Evolutionary conservation across 345 rosid species (phyloP).

Genomic region (Eucalyptus dawsonii): DNA sequence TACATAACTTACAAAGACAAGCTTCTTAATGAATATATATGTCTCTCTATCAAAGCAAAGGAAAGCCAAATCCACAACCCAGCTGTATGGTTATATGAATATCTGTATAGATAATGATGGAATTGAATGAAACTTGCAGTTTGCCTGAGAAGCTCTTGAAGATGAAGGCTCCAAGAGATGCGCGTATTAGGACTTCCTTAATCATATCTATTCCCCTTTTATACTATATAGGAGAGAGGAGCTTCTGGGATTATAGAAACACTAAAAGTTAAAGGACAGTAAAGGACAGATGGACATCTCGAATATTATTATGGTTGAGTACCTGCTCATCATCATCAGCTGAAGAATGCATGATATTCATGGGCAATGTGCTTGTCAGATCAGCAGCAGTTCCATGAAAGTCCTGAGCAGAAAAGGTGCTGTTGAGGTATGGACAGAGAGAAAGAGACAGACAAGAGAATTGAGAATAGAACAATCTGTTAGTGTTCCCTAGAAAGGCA

Average conservation of each 20-base stretch:
- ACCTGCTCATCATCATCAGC: conserved; percentile 62
- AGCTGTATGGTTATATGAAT: not conserved
- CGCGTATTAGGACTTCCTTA: not conserved
- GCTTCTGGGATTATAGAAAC: not conserved
- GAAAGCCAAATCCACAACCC: not conserved
- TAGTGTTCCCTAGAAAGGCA: not conserved
- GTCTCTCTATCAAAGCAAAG: not conserved
- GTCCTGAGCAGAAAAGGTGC: conserved; percentile 12
- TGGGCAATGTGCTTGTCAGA: conserved; percentile 15
- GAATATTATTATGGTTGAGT: not conserved
- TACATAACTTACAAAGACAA: not conserved
- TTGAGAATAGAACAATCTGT: not conserved
- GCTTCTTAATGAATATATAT: not conserved
- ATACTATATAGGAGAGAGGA: not conserved
- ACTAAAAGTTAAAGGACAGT: not conserved
- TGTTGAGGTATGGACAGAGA: not conserved
- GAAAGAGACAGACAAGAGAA: not conserved
- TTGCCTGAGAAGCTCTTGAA: not conserved
- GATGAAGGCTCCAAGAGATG: not conserved
- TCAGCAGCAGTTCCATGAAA: conserved; percentile 25
- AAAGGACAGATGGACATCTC: not conserved
- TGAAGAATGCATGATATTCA: conserved; percentile 29
- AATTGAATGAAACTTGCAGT: not conserved
- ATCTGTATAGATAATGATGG: not conserved
- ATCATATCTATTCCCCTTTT: not conserved